Percentiles rank a stretch among this genome's conserved stretches.
Evolutionary conservation across 305 asterid genomes (phyloP).

Genomic region (Withania somnifera): DNA sequence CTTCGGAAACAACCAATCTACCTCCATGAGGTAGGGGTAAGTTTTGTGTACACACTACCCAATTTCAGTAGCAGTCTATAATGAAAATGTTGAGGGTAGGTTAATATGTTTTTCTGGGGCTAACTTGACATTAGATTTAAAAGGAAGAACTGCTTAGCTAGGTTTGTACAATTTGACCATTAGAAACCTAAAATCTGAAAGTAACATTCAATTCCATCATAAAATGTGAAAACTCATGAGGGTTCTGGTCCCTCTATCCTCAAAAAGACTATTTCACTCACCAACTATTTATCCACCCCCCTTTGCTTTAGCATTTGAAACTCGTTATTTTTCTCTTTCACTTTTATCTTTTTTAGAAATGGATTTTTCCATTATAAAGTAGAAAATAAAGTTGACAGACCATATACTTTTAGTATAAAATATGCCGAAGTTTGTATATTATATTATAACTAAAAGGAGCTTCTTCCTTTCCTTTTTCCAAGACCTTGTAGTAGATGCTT

Average conservation of each 20-base stretch:
- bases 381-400: not conserved
- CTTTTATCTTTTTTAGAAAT: not conserved
- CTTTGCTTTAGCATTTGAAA: not conserved
- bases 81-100: not conserved
- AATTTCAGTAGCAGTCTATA: not conserved
- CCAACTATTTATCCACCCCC: not conserved
- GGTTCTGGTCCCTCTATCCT: not conserved
- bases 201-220: not conserved
- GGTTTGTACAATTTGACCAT: not conserved
- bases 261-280: not conserved
- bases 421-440: not conserved
- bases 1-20: too few species aligned
- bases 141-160: not conserved
- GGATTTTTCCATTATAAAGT: not conserved
- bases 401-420: not conserved
- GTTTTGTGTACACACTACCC: too few species aligned
- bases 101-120: not conserved
- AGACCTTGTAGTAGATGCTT: not conserved
- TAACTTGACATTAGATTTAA: not conserved
- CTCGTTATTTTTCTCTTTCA: not conserved
- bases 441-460: not conserved
- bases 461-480: not conserved
- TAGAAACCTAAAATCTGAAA: not conserved
- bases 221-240: not conserved
- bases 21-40: too few species aligned